Evolutionary conservation across 345 rosid species (phyloP), one percentile per base, ranked within the genome.

Genomic region (Salix arbutifolia): DNA sequence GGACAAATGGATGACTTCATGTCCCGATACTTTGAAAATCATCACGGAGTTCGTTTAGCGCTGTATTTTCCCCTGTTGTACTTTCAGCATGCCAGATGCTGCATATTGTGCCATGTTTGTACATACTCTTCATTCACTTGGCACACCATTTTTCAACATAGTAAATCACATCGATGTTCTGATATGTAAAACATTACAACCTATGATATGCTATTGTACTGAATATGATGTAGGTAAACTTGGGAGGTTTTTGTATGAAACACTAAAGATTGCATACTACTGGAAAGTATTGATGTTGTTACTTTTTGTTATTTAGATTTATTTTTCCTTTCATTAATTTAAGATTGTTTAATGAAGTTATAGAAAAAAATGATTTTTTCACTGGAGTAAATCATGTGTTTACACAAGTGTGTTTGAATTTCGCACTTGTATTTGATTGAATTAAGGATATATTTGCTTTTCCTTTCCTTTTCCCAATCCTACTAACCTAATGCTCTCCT

Each of bases 131-230:
- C 99, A 96, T 82, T 91, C 96, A 67, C 93, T 96, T 72, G 99
- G 99, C 69, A 94, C 99, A 19, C 99, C 99, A 25, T 96, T 87
- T 83, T 96, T 96, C 81, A 96, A 96, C 85, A 96, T 98, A 8
- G 99, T 96, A 70, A 96, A 96, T 83, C 99, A 96, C 90, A 91
- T 96, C 71, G 99, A 96, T 82, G 98, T 92, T 71, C 88, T 96
- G 74, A 92, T 96, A 72, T 96, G 99, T 84, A 96, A 94, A 82
- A 96, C 97, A 28, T 82, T 96, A 42, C 99, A 96, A 88, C 99
- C 99, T 40, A 96, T 96, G 99, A 96, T 96, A 82, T 96, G 99
- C 88, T 96, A 97, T 89, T 92, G 99, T 86, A 96, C 99, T 58
- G 99, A 96, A 82, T 94, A 90, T 82, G 99, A 96, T 85, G 99